Conservation (phyloP, 768 basidiomycete species). For the Phlegmacium glaucopus region DNA sequence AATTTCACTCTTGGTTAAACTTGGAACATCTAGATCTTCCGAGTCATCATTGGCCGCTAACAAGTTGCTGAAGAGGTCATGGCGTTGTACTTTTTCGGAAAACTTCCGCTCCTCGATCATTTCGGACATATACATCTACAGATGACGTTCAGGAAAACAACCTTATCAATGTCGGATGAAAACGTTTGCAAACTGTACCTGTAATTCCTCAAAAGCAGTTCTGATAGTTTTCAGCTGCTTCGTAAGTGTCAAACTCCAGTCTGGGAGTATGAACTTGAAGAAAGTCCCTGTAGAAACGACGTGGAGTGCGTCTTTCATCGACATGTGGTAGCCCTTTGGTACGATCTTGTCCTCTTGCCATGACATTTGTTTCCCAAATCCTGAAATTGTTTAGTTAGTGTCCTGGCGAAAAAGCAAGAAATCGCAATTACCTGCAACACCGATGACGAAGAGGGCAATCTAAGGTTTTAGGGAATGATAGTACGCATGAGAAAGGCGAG, state of each 20-base stretch:
- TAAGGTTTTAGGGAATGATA: conserved; percentile 14
- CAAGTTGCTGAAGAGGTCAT: conserved; percentile 50
- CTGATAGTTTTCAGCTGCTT: conserved; percentile 22
- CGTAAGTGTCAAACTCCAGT: conserved; percentile 30
- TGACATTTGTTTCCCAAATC: conserved; percentile 45
- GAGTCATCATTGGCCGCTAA: conserved; percentile 43
- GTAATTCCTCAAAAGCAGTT: conserved; percentile 37
- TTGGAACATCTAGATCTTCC: conserved; percentile 21
- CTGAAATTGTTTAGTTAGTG: conserved; percentile 15
- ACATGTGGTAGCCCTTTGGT: conserved; percentile 39
- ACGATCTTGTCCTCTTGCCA: conserved; percentile 35
- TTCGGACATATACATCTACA: conserved; percentile 42
- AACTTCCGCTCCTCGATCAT: conserved; percentile 43
- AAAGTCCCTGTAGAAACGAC: conserved; percentile 31
- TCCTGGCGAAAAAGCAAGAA: neutral
- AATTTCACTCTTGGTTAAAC: conserved; percentile 38
- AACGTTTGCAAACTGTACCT: conserved; percentile 4
- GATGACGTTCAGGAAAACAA: too few species aligned
- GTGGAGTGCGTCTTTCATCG: conserved; percentile 43
- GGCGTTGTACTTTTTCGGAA: conserved; percentile 33
- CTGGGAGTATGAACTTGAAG: conserved; percentile 31
- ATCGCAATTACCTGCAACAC: conserved; percentile 43
- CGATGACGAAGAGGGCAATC: conserved; percentile 56
- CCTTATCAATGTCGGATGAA: too few species aligned
- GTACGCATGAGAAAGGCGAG: conserved; percentile 5